Evolutionary conservation across 1,139 yeast genomes (phyloP).

Genomic region (Saccharomyces hybrid): DNA sequence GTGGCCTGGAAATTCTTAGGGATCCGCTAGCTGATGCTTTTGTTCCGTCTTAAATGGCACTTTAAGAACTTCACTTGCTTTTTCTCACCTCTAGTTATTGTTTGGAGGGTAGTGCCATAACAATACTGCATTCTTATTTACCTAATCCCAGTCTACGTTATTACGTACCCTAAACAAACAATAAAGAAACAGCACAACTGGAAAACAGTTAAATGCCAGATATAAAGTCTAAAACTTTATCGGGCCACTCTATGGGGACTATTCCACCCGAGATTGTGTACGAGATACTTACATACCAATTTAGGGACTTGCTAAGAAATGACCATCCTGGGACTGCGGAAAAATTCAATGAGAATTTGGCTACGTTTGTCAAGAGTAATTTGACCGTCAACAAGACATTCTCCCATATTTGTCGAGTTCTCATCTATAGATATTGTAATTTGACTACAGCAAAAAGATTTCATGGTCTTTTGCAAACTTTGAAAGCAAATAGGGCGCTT

Average conservation of each 20-base stretch:
- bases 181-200: background rate
- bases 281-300: slow-evolving; percentile 35
- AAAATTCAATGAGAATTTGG: slow-evolving; percentile 31
- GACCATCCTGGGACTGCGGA: slow-evolving; percentile 35
- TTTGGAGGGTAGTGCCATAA: background rate
- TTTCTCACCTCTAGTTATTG: background rate
- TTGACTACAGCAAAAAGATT: slow-evolving; percentile 80
- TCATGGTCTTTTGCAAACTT: slow-evolving; percentile 57
- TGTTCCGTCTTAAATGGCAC: background rate
- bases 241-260: background rate
- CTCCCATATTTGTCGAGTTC: slow-evolving; percentile 32
- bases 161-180: background rate
- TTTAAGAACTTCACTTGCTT: background rate
- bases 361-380: slow-evolving; percentile 33
- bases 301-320: slow-evolving; percentile 34
- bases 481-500: slow-evolving; percentile 41
- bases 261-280: slow-evolving; percentile 35
- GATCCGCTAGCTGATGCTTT: background rate
- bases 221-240: background rate
- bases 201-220: background rate
- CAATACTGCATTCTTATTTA: background rate
- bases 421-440: slow-evolving; percentile 34
- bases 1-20: background rate
- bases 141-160: background rate
- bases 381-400: slow-evolving; percentile 34